Evolutionary conservation across 768 basidiomycete species (phyloP), one percentile per base, ranked within the genome.

Genomic region (Psilocybe azurescens): DNA sequence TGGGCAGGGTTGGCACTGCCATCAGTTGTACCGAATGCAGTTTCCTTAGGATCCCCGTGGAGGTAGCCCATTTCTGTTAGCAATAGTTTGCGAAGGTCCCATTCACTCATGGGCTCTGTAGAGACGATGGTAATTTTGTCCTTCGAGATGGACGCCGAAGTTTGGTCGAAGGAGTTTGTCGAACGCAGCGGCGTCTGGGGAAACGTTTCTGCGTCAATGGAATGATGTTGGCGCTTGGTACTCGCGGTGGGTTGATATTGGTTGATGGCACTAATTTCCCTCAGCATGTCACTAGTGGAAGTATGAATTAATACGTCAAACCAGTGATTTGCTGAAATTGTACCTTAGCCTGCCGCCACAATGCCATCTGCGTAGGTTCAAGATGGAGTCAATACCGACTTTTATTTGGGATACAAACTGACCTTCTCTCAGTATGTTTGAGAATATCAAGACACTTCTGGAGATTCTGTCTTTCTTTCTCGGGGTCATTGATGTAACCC

Each of bases 241-340:
- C 70, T 75, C 4, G 44, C 46, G 9, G 78, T 73, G 2, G 78
- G 73, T 11, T 82, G 80, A 14, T 86, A 78, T 3, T 87, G 83
- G 7, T 84, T 81, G 8, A 85, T 80, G 1, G 80, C 82, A 20
- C 83, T 83, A 1, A 88, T 75, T 60, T 86, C 87, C 56, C 81
- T 83, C 39, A 89, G 70, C 59, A 89, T 79, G 61, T 89, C 87
- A 80, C 88, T 88, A 60, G 1, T 32, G 10, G 24, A 24, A 18
- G n/a, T 11, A 53, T 38, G 41, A 44, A 36, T 33, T 28, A 33
- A 9, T 29, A 55, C n/a, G 79, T 8, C 20, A 16, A 24, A 41
- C 75, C 24, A 78, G 75, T 39, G 33, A 33, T 46, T 44, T 18
- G 38, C 7, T 28, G 16, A 39, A 18, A 14, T 66, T 71, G 61